Percentiles rank a stretch among this genome's conserved stretches.
Conservation (phyloP, 495 filamentous ascomycete genomes). For the Penicillium canariense region DNA sequence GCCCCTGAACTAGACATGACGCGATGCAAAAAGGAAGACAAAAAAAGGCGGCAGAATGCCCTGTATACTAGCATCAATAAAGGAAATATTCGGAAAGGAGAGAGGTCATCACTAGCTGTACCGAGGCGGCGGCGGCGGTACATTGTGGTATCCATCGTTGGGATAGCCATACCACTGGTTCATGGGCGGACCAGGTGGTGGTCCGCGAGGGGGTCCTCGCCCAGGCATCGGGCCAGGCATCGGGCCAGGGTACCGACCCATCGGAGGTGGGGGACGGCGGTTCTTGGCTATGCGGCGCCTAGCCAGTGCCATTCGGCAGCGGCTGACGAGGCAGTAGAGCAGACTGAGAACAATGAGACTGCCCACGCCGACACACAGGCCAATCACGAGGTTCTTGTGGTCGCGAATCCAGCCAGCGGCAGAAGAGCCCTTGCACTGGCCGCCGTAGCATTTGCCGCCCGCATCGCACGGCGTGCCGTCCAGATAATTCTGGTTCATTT, state of each 20-base stretch:
- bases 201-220: background rate
- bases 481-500: constrained; percentile 88
- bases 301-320: constrained; percentile 40
- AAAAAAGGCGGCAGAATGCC: background rate
- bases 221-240: constrained; percentile 5
- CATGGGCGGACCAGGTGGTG: constrained; percentile 24
- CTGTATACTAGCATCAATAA: background rate
- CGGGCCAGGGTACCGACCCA: constrained; percentile 25
- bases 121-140: constrained; percentile 28
- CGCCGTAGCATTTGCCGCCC: constrained; percentile 75
- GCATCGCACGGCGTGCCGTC: constrained; percentile 87
- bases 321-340: constrained; percentile 55
- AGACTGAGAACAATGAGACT: constrained; percentile 63
- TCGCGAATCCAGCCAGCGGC: constrained; percentile 64
- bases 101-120: constrained; percentile 10
- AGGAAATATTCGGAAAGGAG: background rate
- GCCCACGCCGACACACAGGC: constrained; percentile 65
- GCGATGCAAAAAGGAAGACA: background rate
- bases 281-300: constrained; percentile 33
- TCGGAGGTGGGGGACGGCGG: constrained; percentile 15
- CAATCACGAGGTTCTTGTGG: constrained; percentile 74
- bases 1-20: background rate
- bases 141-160: constrained; percentile 9
- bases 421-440: constrained; percentile 64
- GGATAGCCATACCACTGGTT: constrained; percentile 28